A percentile compares a stretch with the other conserved stretches of the same genome.
Conservation (phyloP, 352 stramenopile genomes). For the Phytopythium cucurbitacearum region DNA sequence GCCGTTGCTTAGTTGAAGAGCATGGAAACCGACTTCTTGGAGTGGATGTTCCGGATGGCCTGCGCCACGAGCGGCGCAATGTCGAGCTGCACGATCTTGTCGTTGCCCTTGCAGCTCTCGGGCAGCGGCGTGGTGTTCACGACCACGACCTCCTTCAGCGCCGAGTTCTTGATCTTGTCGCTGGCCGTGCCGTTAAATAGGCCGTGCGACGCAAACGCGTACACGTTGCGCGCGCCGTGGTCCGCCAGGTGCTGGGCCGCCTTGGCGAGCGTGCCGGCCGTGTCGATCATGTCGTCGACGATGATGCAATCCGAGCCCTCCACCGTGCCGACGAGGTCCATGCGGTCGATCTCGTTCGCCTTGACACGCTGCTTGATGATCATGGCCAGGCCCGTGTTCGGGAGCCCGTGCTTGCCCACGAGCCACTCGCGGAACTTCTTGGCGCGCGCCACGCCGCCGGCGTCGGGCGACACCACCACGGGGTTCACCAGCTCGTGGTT, state of each 20-base stretch:
- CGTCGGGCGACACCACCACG: conserved; percentile 99
- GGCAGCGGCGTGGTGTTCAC: conserved; percentile 87
- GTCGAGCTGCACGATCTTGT: conserved; percentile 98
- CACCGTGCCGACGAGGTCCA: conserved; percentile 99
- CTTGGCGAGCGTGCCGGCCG: conserved; percentile 98
- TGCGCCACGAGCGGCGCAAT: conserved; percentile 97
- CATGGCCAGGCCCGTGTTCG: conserved; percentile 98
- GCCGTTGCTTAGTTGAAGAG: conserved; percentile 94
- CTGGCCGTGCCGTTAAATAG: conserved; percentile 94
- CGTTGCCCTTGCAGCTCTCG: conserved; percentile 90
- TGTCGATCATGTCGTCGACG: conserved; percentile 99
- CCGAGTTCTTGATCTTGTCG: conserved; percentile 87
- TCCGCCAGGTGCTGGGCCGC: conserved; percentile 95
- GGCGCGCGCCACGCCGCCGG: conserved; percentile 97
- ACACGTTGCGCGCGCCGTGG: conserved; percentile 96
- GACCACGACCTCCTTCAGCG: conserved; percentile 89
- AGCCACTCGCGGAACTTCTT: conserved; percentile 99
- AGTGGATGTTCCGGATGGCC: conserved; percentile 99
- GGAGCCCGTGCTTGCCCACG: conserved; percentile 95
- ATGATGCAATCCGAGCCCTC: conserved; percentile 99
- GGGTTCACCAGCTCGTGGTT: conserved; percentile 98
- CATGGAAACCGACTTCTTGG: conserved; percentile 99
- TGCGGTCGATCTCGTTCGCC: conserved; percentile 96
- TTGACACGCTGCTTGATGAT: conserved; percentile 99
- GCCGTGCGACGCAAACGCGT: conserved; percentile 98